A percentile compares a stretch with the other conserved stretches of the same genome.
Conservation (phyloP, 2,329 filamentous ascomycete species). For the Pseudogymnoascus pannorum region DNA sequence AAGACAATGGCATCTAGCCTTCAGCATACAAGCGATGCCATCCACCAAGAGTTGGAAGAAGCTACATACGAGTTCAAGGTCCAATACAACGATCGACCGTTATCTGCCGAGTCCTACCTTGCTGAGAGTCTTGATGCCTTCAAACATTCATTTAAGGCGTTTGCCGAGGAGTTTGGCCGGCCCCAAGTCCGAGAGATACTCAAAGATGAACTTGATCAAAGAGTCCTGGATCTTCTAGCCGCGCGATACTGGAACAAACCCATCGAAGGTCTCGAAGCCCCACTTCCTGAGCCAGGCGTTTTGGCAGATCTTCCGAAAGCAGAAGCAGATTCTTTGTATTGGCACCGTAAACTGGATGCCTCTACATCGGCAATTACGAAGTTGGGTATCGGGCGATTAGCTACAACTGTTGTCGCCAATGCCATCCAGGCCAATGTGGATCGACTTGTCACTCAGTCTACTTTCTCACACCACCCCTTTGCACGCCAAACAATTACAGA, state of each 20-base stretch:
- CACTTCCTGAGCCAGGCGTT: constrained; percentile 61
- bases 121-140: constrained; percentile 92
- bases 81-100: constrained; percentile 92
- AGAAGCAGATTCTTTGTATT: constrained; percentile 77
- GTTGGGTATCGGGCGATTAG: constrained; percentile 83
- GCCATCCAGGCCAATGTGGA: constrained; percentile 83
- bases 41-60: constrained; percentile 90
- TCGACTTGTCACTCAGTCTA: constrained; percentile 67
- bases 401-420: constrained; percentile 82
- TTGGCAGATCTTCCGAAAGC: constrained; percentile 76
- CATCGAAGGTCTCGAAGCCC: constrained; percentile 67
- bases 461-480: constrained; percentile 84
- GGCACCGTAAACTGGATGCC: constrained; percentile 90
- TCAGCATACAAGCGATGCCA: constrained; percentile 82
- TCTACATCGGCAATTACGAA: constrained; percentile 88
- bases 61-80: constrained; percentile 99
- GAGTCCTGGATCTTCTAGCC: constrained; percentile 85
- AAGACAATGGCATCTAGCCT: constrained; percentile 94
- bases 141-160: constrained; percentile 96
- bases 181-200: constrained; percentile 82
- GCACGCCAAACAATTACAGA: constrained; percentile 89
- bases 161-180: constrained; percentile 82
- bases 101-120: constrained; percentile 93
- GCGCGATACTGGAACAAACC: constrained; percentile 97
- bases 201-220: constrained; percentile 88